Percentiles rank a stretch among this genome's conserved stretches.
phyloP scores from a whole-genome alignment of 1,284 basidiomycete genomes.

The Microbotryum lychnidis-dioicae region DNA sequence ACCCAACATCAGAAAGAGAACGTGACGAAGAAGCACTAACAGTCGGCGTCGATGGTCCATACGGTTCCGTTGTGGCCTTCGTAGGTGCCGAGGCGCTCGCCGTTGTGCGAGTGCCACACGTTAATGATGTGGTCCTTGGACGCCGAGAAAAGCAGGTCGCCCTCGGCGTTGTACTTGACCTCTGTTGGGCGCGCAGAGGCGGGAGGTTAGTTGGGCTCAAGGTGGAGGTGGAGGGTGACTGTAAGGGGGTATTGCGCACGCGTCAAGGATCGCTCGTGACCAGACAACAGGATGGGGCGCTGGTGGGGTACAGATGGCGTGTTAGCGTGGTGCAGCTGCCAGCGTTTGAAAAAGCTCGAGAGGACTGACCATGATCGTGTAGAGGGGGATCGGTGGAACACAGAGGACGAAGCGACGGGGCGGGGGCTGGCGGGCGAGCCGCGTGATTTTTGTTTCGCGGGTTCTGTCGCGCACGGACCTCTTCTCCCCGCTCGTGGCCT shows the following conservation, averaged over 20 bases:
- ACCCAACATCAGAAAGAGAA: not conserved
- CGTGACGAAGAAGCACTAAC: conserved; percentile 49
- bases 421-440: no score
- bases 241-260: conserved; percentile 59
- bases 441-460: no score
- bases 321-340: not conserved
- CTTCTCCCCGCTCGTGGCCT: no score
- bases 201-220: not conserved
- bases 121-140: conserved; percentile 95
- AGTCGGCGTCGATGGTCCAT: conserved; percentile 93
- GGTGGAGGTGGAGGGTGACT: not conserved
- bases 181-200: conserved; percentile 27
- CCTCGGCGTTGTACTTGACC: conserved; percentile 73
- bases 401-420: no score
- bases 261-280: conserved; percentile 96
- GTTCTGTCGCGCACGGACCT: no score
- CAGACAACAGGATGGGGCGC: conserved; percentile 47
- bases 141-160: conserved; percentile 89
- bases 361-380: no score
- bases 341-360: no score
- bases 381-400: no score
- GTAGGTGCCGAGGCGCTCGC: conserved; percentile 93
- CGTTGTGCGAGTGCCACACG: conserved; percentile 78
- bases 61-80: conserved; percentile 93
- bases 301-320: not conserved